Conservation (phyloP, 345 rosid genomes). For the Camelina neglecta region DNA sequence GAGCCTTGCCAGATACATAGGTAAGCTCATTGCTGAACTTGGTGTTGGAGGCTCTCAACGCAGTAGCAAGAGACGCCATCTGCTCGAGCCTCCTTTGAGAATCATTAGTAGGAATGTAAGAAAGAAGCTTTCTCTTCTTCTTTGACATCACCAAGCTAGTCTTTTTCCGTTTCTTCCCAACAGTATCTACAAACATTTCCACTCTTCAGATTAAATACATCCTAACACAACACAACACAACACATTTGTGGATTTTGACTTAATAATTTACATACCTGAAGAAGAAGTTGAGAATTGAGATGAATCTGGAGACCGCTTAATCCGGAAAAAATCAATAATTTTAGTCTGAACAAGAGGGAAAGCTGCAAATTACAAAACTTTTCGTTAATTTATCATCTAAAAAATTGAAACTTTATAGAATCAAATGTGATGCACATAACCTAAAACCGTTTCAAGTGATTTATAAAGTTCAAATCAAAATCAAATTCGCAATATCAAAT, state of each 20-base stretch:
- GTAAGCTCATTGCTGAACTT: constrained; percentile 70
- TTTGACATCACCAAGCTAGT: constrained; percentile 68
- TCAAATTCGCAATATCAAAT: neutral
- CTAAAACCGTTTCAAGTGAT: neutral
- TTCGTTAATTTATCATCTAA: neutral
- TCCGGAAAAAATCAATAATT: constrained; percentile 81
- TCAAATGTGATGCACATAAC: neutral
- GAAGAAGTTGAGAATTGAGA: constrained; percentile 41
- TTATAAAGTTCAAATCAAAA: neutral
- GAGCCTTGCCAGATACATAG: constrained; percentile 72
- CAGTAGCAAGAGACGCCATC: constrained; percentile 93
- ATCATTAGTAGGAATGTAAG: constrained; percentile 71
- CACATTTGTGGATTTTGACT: neutral
- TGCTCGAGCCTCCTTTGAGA: constrained; percentile 67
- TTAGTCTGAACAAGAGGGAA: constrained; percentile 84
- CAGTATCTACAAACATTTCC: constrained; percentile 42
- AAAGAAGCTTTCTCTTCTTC: constrained; percentile 74
- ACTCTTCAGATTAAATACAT: neutral
- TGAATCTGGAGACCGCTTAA: constrained; percentile 52
- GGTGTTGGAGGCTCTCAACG: constrained; percentile 68
- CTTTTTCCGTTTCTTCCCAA: constrained; percentile 62
- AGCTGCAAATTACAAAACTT: constrained; percentile 45
- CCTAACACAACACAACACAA: constrained; percentile 12
- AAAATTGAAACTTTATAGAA: no score
- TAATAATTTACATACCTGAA: constrained; percentile 45